phyloP scores from a whole-genome alignment of 805 yeast species.

The Saturnispora ahearnii region DNA sequence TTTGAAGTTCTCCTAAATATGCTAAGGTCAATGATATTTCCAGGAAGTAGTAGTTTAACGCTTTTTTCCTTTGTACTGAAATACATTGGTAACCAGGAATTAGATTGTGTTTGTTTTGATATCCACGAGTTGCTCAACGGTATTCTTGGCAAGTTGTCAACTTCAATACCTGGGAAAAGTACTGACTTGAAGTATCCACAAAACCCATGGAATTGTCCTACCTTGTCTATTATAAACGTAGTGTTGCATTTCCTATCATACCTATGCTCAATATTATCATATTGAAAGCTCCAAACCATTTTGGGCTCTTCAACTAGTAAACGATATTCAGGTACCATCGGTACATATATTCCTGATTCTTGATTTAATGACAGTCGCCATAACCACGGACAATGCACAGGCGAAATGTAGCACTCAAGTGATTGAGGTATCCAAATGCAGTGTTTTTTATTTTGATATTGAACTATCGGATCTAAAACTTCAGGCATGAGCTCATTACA shows the following conservation, averaged over 20 bases:
- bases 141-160: conserved; percentile 39
- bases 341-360: conserved; percentile 20
- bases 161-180: conserved; percentile 48
- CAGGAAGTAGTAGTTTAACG: background rate
- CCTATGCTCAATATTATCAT: conserved; percentile 17
- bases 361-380: conserved; percentile 27
- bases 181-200: conserved; percentile 67
- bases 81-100: conserved; percentile 63
- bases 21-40: background rate
- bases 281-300: conserved; percentile 53
- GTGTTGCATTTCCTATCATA: background rate
- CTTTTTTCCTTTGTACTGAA: conserved; percentile 22
- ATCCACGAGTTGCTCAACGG: conserved; percentile 3
- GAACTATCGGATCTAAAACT: conserved; percentile 42
- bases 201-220: conserved; percentile 58
- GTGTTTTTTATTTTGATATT: conserved; percentile 26
- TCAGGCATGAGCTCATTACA: conserved; percentile 90
- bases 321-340: conserved; percentile 29
- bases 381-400: conserved; percentile 52
- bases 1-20: conserved; percentile 1
- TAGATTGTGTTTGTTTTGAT: conserved; percentile 19
- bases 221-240: background rate
- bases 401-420: conserved; percentile 54
- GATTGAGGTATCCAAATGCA: conserved; percentile 57
- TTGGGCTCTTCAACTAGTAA: conserved; percentile 38